Conservation (phyloP, 2,329 filamentous ascomycete species). For the Exophiala mesophila region DNA sequence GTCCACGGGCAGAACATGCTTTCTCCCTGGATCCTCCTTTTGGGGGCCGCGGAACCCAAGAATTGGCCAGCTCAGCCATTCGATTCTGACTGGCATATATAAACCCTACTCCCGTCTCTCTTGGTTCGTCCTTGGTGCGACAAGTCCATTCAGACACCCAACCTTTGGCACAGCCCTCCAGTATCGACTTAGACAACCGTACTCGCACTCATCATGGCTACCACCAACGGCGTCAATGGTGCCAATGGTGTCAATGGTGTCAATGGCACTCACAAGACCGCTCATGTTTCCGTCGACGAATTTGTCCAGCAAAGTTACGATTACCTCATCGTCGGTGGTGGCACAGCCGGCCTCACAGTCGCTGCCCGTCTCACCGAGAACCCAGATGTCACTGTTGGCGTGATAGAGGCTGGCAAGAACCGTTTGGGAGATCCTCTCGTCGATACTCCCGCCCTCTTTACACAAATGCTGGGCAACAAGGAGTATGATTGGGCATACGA, state of each 20-base stretch:
- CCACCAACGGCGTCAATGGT: conserved; percentile 18
- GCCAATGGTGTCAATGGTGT: conserved; percentile 12
- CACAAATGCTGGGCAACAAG: conserved; percentile 28
- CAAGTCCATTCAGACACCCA: too few relatives aligned
- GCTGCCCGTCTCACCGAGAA: conserved; percentile 46
- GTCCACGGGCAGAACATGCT: too few relatives aligned
- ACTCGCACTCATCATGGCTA: conserved; percentile 15
- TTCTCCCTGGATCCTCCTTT: too few relatives aligned
- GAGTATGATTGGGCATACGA: conserved; percentile 35
- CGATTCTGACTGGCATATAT: too few relatives aligned
- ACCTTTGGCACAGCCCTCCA: too few relatives aligned
- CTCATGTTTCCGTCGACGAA: conserved; percentile 19
- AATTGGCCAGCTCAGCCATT: too few relatives aligned
- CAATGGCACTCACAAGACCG: conserved; percentile 12
- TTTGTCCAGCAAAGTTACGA: conserved; percentile 21
- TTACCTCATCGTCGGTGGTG: conserved; percentile 49
- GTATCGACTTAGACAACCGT: too few relatives aligned
- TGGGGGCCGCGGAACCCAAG: too few relatives aligned
- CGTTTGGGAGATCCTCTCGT: conserved; percentile 28
- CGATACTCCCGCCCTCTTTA: conserved; percentile 26
- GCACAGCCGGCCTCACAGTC: conserved; percentile 51
- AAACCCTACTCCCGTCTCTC: too few relatives aligned
- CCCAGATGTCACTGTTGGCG: conserved; percentile 38
- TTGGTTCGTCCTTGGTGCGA: too few relatives aligned
- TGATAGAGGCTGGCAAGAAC: conserved; percentile 42